A percentile compares a stretch with the other conserved stretches of the same genome.
Conservation (phyloP, 2,329 filamentous ascomycete species). For the Ceratocystis huliohia region DNA sequence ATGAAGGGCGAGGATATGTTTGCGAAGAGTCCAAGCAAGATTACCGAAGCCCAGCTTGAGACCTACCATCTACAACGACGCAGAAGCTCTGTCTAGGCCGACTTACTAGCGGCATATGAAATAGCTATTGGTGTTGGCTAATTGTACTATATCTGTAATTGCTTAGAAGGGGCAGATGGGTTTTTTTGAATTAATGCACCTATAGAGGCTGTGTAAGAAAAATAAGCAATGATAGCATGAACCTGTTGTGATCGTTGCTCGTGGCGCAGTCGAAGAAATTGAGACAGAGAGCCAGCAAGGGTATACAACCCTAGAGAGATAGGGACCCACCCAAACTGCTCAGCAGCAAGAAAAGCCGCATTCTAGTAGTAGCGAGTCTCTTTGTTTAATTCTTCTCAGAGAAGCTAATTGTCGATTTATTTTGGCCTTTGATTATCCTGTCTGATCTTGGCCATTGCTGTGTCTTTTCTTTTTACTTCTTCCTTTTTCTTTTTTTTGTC, state of each 20-base stretch:
- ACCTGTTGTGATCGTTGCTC: background rate
- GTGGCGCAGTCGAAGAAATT: background rate
- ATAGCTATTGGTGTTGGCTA: conserved; percentile 4
- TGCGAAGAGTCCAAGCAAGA: conserved; percentile 60
- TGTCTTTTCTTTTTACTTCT: background rate
- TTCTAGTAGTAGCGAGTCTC: conserved; percentile 3
- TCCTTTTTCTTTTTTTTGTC: background rate
- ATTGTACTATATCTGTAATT: background rate
- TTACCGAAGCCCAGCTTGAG: conserved; percentile 45
- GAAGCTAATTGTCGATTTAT: background rate
- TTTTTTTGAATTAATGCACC: background rate
- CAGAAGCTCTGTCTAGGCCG: background rate
- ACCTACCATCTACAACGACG: conserved; percentile 35
- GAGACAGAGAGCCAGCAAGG: background rate
- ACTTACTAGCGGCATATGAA: background rate
- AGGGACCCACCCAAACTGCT: conserved; percentile 7
- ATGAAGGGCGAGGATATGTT: conserved; percentile 78
- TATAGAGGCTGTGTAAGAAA: conserved; percentile 4
- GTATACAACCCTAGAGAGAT: background rate
- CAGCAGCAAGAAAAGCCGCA: conserved; percentile 14
- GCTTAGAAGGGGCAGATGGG: background rate
- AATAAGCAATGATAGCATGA: background rate
- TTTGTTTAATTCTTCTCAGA: background rate
- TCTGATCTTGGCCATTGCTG: background rate
- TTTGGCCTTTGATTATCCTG: conserved; percentile 1